phyloP scores from a whole-genome alignment of 768 basidiomycete genomes.

The Leccinum olivaceopallidum region DNA sequence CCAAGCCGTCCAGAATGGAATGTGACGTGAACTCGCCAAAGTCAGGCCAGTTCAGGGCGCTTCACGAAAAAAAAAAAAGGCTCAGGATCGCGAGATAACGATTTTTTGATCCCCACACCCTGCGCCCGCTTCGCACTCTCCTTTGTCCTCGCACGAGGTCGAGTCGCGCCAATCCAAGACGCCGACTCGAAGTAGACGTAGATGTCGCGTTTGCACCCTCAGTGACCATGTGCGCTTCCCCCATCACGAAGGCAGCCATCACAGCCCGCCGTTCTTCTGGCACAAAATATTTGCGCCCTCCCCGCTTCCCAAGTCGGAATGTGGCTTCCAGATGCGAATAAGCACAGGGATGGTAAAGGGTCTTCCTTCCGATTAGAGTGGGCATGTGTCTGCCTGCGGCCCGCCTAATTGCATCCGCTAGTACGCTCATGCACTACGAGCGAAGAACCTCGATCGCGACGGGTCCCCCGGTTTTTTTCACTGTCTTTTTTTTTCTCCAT shows the following conservation, averaged over 20 bases:
- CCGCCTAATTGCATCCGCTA: constrained; percentile 27
- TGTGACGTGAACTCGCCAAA: constrained; percentile 28
- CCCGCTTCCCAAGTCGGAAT: constrained; percentile 19
- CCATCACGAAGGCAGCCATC: constrained; percentile 22
- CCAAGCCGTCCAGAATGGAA: constrained; percentile 17
- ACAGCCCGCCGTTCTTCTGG: constrained; percentile 20
- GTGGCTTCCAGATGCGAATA: constrained; percentile 17
- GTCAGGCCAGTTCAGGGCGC: constrained; percentile 16
- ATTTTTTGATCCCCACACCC: constrained; percentile 19
- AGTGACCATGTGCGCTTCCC: not conserved
- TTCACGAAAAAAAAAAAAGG: constrained; percentile 5
- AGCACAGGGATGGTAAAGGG: constrained; percentile 26
- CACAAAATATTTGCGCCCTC: constrained; percentile 3
- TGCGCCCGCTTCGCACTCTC: constrained; percentile 3
- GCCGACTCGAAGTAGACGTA: constrained; percentile 9
- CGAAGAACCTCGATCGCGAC: constrained; percentile 15
- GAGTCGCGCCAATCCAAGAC: constrained; percentile 26
- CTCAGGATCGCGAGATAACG: constrained; percentile 34
- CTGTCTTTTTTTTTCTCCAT: not conserved
- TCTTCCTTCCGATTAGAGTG: constrained; percentile 19
- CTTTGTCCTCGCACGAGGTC: constrained; percentile 17
- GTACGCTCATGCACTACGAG: constrained; percentile 19
- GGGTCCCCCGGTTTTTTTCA: constrained; percentile 8
- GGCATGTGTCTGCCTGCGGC: constrained; percentile 34
- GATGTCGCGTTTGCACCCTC: not conserved